Conservation (phyloP, 2,329 filamentous ascomycete genomes). For the Diplocarpon rosae region DNA sequence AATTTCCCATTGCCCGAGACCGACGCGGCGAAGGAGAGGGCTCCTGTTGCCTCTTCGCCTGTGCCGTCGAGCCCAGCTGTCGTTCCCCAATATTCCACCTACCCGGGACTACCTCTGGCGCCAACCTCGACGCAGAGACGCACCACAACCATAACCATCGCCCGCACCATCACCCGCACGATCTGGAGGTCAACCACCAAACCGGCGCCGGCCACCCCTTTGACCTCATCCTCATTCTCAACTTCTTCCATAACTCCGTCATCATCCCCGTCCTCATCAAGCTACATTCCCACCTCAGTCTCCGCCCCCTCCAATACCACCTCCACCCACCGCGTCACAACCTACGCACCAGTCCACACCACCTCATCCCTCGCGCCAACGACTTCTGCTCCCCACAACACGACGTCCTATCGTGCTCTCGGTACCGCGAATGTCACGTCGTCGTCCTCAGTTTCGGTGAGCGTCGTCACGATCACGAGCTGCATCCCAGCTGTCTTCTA, state of each 20-base stretch:
- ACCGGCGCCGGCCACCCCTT: too few species aligned
- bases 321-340: too few species aligned
- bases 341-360: too few species aligned
- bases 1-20: constrained; percentile 16
- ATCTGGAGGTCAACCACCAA: neutral
- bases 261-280: neutral
- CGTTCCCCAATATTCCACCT: too few species aligned
- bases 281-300: neutral
- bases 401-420: neutral
- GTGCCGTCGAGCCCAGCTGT: too few species aligned
- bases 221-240: too few species aligned
- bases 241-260: too few species aligned
- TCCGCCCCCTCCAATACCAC: neutral
- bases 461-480: constrained; percentile 6
- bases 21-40: too few species aligned
- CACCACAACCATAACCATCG: constrained; percentile 2
- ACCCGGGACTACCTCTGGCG: neutral
- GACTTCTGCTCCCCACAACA: neutral
- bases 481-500: constrained; percentile 5
- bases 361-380: too few species aligned
- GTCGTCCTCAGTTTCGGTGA: neutral
- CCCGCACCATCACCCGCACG: neutral
- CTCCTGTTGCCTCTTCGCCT: too few species aligned
- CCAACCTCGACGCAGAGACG: neutral
- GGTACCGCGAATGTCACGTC: neutral